These are phyloP conservation scores for Camellia granthamiana DNA, from an alignment of 148 eudicot genomes.

Conservation along the genomic window DNA sequence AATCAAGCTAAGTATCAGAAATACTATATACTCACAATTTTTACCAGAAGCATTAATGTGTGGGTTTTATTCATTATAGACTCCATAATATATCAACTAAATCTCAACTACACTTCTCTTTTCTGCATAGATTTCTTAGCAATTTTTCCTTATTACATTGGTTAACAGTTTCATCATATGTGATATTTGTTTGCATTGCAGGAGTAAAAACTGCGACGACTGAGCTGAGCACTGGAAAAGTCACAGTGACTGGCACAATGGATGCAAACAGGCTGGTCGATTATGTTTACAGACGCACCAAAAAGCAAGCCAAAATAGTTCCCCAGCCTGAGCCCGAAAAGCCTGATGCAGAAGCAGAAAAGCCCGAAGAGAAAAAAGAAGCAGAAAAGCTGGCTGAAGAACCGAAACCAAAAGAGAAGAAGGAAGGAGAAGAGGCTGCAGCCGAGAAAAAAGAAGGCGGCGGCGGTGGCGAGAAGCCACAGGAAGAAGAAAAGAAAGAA, in stretches of 20 bases:
- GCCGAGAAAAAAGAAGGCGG: conserved; percentile 16
- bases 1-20: no score
- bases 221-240: conserved; percentile 65
- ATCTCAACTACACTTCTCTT: no score
- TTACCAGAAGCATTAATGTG: no score
- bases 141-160: neutral
- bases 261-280: conserved; percentile 68
- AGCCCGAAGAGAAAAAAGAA: conserved; percentile 33
- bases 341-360: conserved; percentile 17
- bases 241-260: conserved; percentile 87
- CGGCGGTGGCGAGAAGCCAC: neutral
- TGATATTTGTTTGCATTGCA: conserved; percentile 19
- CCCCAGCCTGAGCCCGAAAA: conserved; percentile 73
- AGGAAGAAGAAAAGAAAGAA: conserved; percentile 25
- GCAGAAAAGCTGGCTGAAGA: conserved; percentile 32
- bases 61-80: no score
- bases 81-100: no score
- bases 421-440: conserved; percentile 12
- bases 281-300: conserved; percentile 80
- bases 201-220: conserved; percentile 86
- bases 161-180: neutral
- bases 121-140: no score
- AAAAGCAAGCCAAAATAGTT: conserved; percentile 74
- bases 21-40: no score
- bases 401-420: conserved; percentile 28